phyloP scores from a whole-genome alignment of 345 rosid genomes.

The Trapa incisa region DNA sequence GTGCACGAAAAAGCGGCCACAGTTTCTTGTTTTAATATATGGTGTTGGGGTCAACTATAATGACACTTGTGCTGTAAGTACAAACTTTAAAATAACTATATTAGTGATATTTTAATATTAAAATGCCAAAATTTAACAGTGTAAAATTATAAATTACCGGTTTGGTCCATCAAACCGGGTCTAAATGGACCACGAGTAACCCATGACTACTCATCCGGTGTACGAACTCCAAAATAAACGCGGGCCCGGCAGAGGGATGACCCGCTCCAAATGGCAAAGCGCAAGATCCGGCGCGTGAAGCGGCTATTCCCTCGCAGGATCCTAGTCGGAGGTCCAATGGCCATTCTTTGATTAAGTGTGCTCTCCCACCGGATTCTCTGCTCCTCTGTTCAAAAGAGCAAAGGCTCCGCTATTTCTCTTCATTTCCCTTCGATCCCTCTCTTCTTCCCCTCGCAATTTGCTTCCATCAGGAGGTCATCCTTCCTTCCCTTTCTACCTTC shows the following conservation, averaged over 20 bases:
- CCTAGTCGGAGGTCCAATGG: not conserved
- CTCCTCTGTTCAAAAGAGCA: not conserved
- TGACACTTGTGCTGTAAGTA: too few species aligned
- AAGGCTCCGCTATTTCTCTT: not conserved
- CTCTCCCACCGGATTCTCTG: not conserved
- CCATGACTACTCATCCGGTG: not conserved
- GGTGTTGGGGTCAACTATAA: too few species aligned
- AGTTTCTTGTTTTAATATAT: too few species aligned
- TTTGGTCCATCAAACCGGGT: too few species aligned
- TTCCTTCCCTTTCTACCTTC: not conserved
- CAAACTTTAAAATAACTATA: too few species aligned
- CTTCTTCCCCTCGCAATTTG: not conserved
- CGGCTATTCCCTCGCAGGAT: not conserved
- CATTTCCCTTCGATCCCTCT: not conserved
- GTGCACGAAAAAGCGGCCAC: too few species aligned
- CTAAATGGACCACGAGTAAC: too few species aligned
- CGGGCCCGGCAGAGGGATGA: not conserved
- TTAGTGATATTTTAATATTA: too few species aligned
- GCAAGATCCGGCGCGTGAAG: slow-evolving; percentile 2
- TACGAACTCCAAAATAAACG: not conserved
- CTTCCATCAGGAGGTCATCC: not conserved
- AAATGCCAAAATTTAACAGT: too few species aligned
- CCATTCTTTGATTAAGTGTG: not conserved
- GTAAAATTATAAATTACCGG: too few species aligned
- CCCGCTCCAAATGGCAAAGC: slow-evolving; percentile 1